Percentiles rank a stretch among this genome's conserved stretches.
phyloP scores from a whole-genome alignment of 306 rosid species.

The Prinsepia uniflora region DNA sequence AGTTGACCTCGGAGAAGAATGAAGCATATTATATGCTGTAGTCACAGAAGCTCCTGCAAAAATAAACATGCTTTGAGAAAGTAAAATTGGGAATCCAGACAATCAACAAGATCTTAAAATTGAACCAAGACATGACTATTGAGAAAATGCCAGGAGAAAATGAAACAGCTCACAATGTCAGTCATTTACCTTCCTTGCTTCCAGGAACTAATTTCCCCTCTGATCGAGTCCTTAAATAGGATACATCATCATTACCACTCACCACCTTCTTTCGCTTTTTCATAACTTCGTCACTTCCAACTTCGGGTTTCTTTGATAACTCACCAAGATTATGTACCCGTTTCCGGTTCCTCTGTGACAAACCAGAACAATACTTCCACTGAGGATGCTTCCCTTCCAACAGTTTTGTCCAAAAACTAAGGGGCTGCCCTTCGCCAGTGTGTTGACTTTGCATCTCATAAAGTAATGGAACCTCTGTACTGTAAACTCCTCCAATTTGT shows the following conservation, averaged over 20 bases:
- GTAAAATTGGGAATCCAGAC: slow-evolving; percentile 19
- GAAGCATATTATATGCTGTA: slow-evolving; percentile 27
- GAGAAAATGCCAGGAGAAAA: slow-evolving; percentile 9
- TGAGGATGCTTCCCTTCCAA: slow-evolving; percentile 59
- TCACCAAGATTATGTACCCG: slow-evolving; percentile 43
- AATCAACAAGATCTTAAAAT: slow-evolving; percentile 14
- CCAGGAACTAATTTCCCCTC: slow-evolving; percentile 30
- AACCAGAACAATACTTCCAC: slow-evolving; percentile 60
- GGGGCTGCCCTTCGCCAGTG: slow-evolving; percentile 46
- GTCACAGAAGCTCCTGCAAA: slow-evolving; percentile 37
- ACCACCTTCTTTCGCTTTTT: slow-evolving; percentile 61
- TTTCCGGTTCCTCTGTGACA: slow-evolving; percentile 70
- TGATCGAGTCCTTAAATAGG: slow-evolving; percentile 37
- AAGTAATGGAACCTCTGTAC: slow-evolving; percentile 34
- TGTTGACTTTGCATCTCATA: slow-evolving; percentile 45
- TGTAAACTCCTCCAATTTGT: slow-evolving; percentile 60
- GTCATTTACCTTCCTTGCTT: slow-evolving; percentile 55
- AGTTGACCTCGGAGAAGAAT: slow-evolving; percentile 28
- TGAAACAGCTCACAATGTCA: slow-evolving; percentile 9
- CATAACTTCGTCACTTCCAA: slow-evolving; percentile 37
- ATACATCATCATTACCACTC: slow-evolving; percentile 30
- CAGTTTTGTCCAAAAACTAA: slow-evolving; percentile 62
- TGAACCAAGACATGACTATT: slow-evolving; percentile 23
- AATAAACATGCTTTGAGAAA: slow-evolving; percentile 31
- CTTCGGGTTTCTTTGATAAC: slow-evolving; percentile 28